These are phyloP conservation scores for Helminthosporium solani DNA, from an alignment of 2,329 filamentous ascomycete species.

Conservation along the genomic window DNA sequence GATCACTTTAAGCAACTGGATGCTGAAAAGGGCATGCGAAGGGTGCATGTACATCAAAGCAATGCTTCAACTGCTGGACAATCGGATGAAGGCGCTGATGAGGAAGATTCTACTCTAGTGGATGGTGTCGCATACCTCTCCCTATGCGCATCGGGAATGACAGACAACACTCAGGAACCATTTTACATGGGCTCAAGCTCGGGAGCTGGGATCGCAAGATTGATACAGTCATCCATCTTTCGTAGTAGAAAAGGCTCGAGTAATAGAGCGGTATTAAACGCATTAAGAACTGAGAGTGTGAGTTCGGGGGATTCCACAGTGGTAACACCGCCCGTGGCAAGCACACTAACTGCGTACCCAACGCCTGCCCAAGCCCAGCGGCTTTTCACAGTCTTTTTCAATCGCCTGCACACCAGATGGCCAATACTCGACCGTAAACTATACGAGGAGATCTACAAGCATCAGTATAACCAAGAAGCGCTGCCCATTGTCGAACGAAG, in stretches of 20 bases:
- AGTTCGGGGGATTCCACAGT: conserved; percentile 12
- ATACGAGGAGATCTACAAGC: conserved; percentile 23
- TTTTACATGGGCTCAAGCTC: conserved; percentile 32
- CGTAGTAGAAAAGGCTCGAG: conserved; percentile 8
- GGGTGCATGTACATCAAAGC: neutral
- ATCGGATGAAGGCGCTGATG: conserved; percentile 16
- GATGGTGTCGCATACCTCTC: conserved; percentile 32
- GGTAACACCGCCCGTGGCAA: neutral
- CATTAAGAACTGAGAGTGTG: conserved; percentile 11
- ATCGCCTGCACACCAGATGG: conserved; percentile 29
- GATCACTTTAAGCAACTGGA: conserved; percentile 21
- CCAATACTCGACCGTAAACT: conserved; percentile 25
- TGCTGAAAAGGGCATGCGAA: conserved; percentile 10
- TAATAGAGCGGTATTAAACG: conserved; percentile 1
- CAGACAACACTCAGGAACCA: conserved; percentile 22
- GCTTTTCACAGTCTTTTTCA: conserved; percentile 28
- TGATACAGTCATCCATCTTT: conserved; percentile 29
- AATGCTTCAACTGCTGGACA: neutral
- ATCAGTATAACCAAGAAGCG: conserved; percentile 19
- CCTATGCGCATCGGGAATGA: conserved; percentile 28
- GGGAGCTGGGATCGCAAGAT: conserved; percentile 29
- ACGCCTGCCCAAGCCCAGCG: conserved; percentile 16
- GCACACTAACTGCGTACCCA: conserved; percentile 9
- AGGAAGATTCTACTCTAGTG: conserved; percentile 25
- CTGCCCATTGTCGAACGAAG: conserved; percentile 24